Conservation (phyloP, 2,329 filamentous ascomycete species). For the Ophioceras dolichostomum region DNA sequence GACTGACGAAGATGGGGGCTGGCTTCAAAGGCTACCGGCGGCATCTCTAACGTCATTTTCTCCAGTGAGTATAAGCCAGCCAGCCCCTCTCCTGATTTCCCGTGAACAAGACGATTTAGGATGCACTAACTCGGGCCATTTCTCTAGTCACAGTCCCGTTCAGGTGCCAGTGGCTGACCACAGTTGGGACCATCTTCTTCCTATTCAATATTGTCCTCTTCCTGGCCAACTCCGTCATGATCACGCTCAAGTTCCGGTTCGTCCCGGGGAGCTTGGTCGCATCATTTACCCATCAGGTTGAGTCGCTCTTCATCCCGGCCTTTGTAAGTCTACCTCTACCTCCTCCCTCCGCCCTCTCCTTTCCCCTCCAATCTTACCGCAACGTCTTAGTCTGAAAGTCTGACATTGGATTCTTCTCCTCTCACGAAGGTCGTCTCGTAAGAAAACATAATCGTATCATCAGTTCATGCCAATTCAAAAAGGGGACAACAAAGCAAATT, state of each 20-base stretch:
- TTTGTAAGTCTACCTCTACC: too few species aligned
- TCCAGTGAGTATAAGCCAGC: too few species aligned
- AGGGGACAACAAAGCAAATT: not conserved
- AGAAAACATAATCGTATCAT: too few species aligned
- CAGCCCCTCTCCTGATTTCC: too few species aligned
- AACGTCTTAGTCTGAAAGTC: too few species aligned
- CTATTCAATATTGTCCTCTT: slow-evolving; percentile 1
- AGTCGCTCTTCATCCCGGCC: slow-evolving; percentile 66
- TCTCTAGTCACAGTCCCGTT: not conserved
- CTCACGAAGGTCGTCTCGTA: too few species aligned
- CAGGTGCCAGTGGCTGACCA: not conserved
- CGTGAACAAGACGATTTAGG: too few species aligned
- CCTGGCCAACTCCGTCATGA: slow-evolving; percentile 48
- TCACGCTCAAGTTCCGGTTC: slow-evolving; percentile 55
- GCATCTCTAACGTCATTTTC: slow-evolving; percentile 1
- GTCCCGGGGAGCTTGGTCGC: slow-evolving; percentile 58
- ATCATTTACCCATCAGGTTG: slow-evolving; percentile 65
- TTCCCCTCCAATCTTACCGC: too few species aligned
- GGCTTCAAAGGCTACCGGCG: slow-evolving; percentile 1
- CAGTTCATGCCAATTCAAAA: too few species aligned
- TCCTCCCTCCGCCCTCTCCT: too few species aligned
- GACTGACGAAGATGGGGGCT: not conserved
- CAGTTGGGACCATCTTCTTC: slow-evolving; percentile 1
- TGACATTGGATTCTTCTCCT: too few species aligned
- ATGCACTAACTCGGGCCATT: too few species aligned